A percentile compares a stretch with the other conserved stretches of the same genome.
These are phyloP conservation scores for Epichloe sp. DNA, from an alignment of 2,329 filamentous ascomycete species.

Conservation along the genomic window DNA sequence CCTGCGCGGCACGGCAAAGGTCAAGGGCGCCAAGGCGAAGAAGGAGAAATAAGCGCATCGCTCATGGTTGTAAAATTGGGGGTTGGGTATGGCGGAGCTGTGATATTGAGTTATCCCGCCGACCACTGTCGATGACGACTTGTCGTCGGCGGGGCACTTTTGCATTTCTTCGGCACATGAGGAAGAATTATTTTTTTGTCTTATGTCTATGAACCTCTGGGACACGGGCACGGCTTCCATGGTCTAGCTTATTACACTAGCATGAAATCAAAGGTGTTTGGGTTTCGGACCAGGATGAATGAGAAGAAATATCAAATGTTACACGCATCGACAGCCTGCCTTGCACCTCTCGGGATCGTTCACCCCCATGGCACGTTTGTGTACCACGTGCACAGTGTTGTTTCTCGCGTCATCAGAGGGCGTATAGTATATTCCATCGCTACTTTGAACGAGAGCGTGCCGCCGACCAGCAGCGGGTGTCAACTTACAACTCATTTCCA, in stretches of 20 bases:
- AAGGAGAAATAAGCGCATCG: constrained; percentile 68
- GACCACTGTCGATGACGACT: not conserved
- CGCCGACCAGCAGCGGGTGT: constrained; percentile 7
- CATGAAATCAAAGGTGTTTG: constrained; percentile 31
- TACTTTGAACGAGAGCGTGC: not conserved
- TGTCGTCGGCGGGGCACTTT: constrained; percentile 11
- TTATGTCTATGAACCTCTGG: constrained; percentile 15
- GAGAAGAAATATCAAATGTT: not conserved
- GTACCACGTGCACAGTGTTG: too few relatives aligned
- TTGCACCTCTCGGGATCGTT: too few relatives aligned
- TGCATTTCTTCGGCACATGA: constrained; percentile 10
- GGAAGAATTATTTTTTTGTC: constrained; percentile 6
- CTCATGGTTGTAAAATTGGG: constrained; percentile 19
- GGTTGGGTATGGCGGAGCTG: constrained; percentile 15
- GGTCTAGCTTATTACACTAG: constrained; percentile 24
- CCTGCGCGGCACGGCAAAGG: constrained; percentile 94
- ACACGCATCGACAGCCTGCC: too few relatives aligned
- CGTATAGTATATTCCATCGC: too few relatives aligned
- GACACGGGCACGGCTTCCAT: constrained; percentile 13
- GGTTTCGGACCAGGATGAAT: constrained; percentile 22
- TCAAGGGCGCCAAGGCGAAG: constrained; percentile 89
- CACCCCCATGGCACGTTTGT: too few relatives aligned
- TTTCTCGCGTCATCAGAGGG: too few relatives aligned
- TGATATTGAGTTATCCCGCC: constrained; percentile 17
- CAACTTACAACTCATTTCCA: not conserved